phyloP scores from a whole-genome alignment of 148 eudicot species.

The Fallopia convolvulus region DNA sequence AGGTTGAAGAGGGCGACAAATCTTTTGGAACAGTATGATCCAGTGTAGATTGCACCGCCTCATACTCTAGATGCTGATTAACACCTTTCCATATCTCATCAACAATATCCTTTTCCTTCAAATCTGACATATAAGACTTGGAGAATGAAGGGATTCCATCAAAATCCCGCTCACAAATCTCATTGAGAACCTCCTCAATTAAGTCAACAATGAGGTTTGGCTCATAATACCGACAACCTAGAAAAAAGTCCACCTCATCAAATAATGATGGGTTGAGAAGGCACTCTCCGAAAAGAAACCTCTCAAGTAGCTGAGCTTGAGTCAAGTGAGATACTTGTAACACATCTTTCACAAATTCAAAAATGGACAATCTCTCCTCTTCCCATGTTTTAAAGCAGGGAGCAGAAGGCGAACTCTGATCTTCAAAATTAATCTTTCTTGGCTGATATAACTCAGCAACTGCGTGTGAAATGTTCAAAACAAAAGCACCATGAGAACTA shows the following conservation, averaged over 20 bases:
- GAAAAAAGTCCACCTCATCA: conserved; percentile 69
- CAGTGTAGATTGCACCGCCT: conserved; percentile 32
- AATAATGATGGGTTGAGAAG: conserved; percentile 65
- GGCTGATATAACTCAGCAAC: conserved; percentile 36
- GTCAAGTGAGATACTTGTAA: conserved; percentile 66
- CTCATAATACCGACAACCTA: conserved; percentile 53
- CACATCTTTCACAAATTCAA: conserved; percentile 72
- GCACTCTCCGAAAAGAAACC: conserved; percentile 51
- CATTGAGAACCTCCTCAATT: conserved; percentile 53
- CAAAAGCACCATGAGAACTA: neutral
- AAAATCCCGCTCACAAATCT: conserved; percentile 47
- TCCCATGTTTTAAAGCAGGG: conserved; percentile 13
- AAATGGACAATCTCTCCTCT: conserved; percentile 47
- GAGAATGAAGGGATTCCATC: conserved; percentile 36
- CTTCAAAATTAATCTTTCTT: conserved; percentile 52
- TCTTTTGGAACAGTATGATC: conserved; percentile 56
- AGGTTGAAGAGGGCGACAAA: conserved; percentile 22
- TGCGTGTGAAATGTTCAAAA: conserved; percentile 7
- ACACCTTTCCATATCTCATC: conserved; percentile 66
- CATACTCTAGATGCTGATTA: conserved; percentile 38
- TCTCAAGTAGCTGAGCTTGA: conserved; percentile 64
- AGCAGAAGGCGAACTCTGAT: conserved; percentile 22
- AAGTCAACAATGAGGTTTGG: conserved; percentile 80
- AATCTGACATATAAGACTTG: conserved; percentile 29
- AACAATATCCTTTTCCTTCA: conserved; percentile 51